These are phyloP conservation scores for Fusarium sp. DNA, from an alignment of 2,329 filamentous ascomycete genomes.

Conservation along the genomic window DNA sequence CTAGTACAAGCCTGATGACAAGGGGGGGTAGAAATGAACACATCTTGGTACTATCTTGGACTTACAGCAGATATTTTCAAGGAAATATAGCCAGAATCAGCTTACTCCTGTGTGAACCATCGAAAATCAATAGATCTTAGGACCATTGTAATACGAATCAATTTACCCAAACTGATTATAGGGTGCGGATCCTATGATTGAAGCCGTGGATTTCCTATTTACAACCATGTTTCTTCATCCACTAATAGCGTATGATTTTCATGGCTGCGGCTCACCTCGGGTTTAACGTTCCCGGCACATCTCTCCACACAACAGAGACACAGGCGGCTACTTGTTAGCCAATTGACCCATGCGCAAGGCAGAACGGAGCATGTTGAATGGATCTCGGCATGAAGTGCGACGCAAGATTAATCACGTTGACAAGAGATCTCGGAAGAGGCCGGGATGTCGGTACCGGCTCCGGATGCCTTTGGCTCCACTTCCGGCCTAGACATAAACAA, in stretches of 20 bases:
- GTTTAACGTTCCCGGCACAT: not conserved
- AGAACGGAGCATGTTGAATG: not conserved
- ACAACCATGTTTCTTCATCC: not conserved
- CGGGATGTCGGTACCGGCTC: slow-evolving; percentile 29
- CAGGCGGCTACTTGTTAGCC: not conserved
- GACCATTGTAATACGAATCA: not conserved
- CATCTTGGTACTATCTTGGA: not conserved
- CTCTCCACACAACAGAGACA: not conserved
- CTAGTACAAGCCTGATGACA: too few relatives aligned
- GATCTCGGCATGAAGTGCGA: slow-evolving; percentile 21
- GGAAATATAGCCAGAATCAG: not conserved
- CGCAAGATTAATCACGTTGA: slow-evolving; percentile 23
- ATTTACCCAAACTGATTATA: not conserved
- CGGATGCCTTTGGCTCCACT: slow-evolving; percentile 14
- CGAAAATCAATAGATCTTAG: not conserved
- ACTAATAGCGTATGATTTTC: not conserved
- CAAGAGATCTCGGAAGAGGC: slow-evolving; percentile 24
- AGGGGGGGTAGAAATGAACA: too few relatives aligned
- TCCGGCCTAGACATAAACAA: not conserved
- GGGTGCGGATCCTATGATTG: not conserved
- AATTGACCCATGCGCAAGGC: not conserved
- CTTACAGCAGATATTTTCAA: not conserved
- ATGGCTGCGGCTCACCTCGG: slow-evolving; percentile 27
- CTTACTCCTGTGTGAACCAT: not conserved
- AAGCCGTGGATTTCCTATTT: not conserved